phyloP scores from a whole-genome alignment of 2,329 filamentous ascomycete genomes.

The Acrocalymma vagum region DNA sequence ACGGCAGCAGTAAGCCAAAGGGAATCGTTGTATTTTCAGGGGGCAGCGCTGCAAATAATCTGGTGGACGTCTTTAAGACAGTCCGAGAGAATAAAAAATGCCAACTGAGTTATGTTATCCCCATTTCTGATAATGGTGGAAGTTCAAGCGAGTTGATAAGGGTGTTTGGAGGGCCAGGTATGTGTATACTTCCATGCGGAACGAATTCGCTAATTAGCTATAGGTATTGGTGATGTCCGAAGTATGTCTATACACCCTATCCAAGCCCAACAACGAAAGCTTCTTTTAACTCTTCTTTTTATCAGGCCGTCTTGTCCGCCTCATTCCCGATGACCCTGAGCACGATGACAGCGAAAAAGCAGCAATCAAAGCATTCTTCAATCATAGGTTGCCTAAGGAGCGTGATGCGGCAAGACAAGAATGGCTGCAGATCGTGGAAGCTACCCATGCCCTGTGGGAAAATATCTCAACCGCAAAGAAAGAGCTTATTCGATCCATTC shows the following conservation, averaged over 20 bases:
- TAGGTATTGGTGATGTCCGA: slow-evolving; percentile 76
- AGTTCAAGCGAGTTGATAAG: slow-evolving; percentile 93
- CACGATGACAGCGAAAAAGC: slow-evolving; percentile 64
- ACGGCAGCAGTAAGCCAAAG: slow-evolving; percentile 36
- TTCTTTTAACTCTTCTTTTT: slow-evolving; percentile 6
- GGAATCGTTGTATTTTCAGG: slow-evolving; percentile 89
- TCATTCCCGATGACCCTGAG: slow-evolving; percentile 74
- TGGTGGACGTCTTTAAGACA: slow-evolving; percentile 86
- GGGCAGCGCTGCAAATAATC: slow-evolving; percentile 90
- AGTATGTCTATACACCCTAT: slow-evolving; percentile 59
- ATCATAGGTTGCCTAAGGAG: slow-evolving; percentile 77
- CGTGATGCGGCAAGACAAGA: slow-evolving; percentile 72
- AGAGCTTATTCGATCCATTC: slow-evolving; percentile 60
- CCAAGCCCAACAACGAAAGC: not conserved
- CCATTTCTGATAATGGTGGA: slow-evolving; percentile 95
- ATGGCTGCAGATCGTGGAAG: slow-evolving; percentile 91
- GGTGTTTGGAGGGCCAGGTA: slow-evolving; percentile 92
- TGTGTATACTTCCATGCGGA: slow-evolving; percentile 29
- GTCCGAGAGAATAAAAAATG: slow-evolving; percentile 69
- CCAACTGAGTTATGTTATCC: slow-evolving; percentile 84
- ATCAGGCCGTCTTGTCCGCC: slow-evolving; percentile 82
- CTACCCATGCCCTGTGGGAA: slow-evolving; percentile 77
- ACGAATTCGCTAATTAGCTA: not conserved
- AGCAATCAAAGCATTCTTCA: slow-evolving; percentile 85
- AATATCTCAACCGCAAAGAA: slow-evolving; percentile 60